Base-by-base conservation (phyloP, 148 eudicot species). In the Polygonum aviculare region DNA sequence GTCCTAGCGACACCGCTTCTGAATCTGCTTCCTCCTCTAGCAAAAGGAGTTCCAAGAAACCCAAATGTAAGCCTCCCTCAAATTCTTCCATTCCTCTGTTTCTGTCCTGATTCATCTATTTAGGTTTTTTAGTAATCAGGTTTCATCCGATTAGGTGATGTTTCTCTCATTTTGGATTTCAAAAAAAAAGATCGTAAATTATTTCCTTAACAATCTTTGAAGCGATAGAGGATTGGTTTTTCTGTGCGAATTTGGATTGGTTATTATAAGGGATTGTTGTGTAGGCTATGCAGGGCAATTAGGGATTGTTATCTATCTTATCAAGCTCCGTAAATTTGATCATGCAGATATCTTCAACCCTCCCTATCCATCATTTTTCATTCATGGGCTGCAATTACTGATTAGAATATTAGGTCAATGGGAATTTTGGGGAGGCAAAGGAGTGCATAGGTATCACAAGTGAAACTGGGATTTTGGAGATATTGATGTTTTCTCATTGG, bases 1-100 rank as follows among this genome's bases (percentile, higher is more conserved):
- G 16, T 70, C 77, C 70, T 49, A 78, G 76, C 21, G 85, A 74
- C 74, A 83, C 77, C 78, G 40, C 75, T 49, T 65, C 84, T 16
- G 76, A 80, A 14, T n/a, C 83, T 26, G 31, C 31, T 44, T 78
- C 86, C 15, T 2, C 82, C 35, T 7, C 79, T 72, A 16, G 78
- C 19, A 78, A 75, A 73, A 84, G 75, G 76, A 55, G n/a, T 51
- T 77, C 88, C 50, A 87, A 80, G 75, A 79, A 80, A 59, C 89
- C 89, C 79, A 80, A 77, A 79, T 87, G 90, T 89, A 78, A 19
- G 74, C 73, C 74, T 44, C 40, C 16, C 63, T 41, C 70, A 49
- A 9, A 69, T 22, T 39, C 22, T 77, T 19, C 70, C 15, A 16
- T 51, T 79, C 4, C 21, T 18, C 3, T 35, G 38, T 33, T 76